phyloP scores from a whole-genome alignment of 164 flowering plant genomes.

The Tetrastigma voinierianum region DNA sequence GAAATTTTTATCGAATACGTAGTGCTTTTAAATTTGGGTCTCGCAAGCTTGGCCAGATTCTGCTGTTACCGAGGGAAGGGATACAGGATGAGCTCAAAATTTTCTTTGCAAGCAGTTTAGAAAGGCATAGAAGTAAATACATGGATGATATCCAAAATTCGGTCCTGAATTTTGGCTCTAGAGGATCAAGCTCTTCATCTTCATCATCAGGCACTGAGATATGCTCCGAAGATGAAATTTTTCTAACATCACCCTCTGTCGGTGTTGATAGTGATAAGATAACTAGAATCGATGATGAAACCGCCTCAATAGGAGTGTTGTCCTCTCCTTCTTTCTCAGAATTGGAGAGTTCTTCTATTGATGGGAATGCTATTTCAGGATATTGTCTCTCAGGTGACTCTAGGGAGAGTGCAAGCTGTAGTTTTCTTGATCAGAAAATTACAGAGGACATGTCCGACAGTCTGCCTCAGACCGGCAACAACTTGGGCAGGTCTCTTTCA shows the following conservation, averaged over 20 bases:
- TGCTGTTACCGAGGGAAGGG: slow-evolving; percentile 33
- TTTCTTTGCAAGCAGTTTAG: slow-evolving; percentile 52
- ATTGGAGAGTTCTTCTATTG: neutral
- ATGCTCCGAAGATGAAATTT: slow-evolving; percentile 19
- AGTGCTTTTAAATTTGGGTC: slow-evolving; percentile 81
- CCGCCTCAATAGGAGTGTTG: neutral
- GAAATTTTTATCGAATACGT: slow-evolving; percentile 65
- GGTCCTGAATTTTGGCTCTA: slow-evolving; percentile 17
- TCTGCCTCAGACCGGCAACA: slow-evolving; percentile 7
- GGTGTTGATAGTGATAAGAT: neutral
- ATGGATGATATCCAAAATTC: slow-evolving; percentile 27
- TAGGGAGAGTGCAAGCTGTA: slow-evolving; percentile 15
- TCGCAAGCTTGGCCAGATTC: slow-evolving; percentile 62
- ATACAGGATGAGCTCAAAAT: slow-evolving; percentile 42
- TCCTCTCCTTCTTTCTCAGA: neutral
- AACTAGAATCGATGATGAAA: neutral
- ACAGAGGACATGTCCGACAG: slow-evolving; percentile 9
- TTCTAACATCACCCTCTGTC: neutral
- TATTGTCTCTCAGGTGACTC: slow-evolving; percentile 17
- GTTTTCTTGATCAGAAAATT: slow-evolving; percentile 9
- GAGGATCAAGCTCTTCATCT: slow-evolving; percentile 12
- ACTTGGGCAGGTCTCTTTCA: slow-evolving; percentile 9
- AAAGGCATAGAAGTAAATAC: slow-evolving; percentile 37
- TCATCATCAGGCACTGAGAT: slow-evolving; percentile 14
- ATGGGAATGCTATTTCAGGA: slow-evolving; percentile 13